A percentile compares a stretch with the other conserved stretches of the same genome.
phyloP scores from a whole-genome alignment of 495 filamentous ascomycete genomes.

The Neurospora sp. region DNA sequence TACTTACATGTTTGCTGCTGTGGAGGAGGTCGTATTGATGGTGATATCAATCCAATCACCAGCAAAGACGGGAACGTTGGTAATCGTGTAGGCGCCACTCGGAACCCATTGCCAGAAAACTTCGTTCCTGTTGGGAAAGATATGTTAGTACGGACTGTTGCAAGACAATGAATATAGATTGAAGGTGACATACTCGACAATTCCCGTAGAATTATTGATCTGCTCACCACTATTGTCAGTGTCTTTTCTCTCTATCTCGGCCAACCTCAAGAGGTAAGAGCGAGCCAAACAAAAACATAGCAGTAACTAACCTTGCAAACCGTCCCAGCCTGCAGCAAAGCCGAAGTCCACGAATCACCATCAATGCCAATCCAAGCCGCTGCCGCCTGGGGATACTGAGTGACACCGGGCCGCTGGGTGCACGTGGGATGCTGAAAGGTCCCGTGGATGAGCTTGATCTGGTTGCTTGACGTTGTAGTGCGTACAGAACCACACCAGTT shows the following conservation, averaged over 20 bases:
- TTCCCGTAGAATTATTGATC: conserved; percentile 16
- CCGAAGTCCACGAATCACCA: conserved; percentile 11
- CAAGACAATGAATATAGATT: no score
- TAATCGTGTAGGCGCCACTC: conserved; percentile 9
- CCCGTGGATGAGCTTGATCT: conserved; percentile 17
- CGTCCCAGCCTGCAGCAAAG: conserved; percentile 20
- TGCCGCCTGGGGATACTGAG: conserved; percentile 16
- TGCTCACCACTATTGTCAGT: background rate
- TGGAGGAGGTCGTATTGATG: conserved; percentile 17
- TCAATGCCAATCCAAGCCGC: conserved; percentile 24
- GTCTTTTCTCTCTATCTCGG: background rate
- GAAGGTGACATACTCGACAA: conserved; percentile 2
- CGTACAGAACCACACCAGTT: conserved; percentile 26
- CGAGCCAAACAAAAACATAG: background rate
- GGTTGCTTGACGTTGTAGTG: conserved; percentile 9
- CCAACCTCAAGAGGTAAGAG: background rate
- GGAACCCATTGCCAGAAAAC: conserved; percentile 26
- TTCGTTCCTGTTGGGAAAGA: conserved; percentile 7
- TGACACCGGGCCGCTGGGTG: conserved; percentile 9
- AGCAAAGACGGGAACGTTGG: conserved; percentile 14
- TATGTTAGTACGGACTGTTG: background rate
- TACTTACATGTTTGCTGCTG: conserved; percentile 14
- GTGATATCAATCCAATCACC: conserved; percentile 22
- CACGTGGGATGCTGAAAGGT: conserved; percentile 17
- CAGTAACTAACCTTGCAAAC: conserved; percentile 17